These are phyloP conservation scores for Cutaneotrichosporon mucoides DNA, from an alignment of 1,284 basidiomycete species.

Conservation along the genomic window DNA sequence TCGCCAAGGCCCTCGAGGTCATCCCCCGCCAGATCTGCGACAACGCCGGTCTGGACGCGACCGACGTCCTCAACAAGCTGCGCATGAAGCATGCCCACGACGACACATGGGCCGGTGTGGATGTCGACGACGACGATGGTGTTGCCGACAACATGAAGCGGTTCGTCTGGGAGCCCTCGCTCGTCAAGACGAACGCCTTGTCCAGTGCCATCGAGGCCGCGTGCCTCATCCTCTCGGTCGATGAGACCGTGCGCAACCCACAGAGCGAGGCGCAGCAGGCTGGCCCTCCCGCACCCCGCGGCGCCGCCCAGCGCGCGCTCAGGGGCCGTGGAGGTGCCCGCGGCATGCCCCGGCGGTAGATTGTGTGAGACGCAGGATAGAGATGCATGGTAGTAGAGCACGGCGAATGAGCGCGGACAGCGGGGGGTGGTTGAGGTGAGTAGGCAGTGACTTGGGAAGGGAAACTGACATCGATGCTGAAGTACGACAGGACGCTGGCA, in stretches of 20 bases:
- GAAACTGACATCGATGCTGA: too few relatives aligned
- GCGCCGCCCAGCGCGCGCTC: conserved; percentile 73
- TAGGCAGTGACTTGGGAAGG: too few relatives aligned
- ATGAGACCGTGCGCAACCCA: conserved; percentile 90
- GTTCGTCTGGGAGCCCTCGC: conserved; percentile 96
- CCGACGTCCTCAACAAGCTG: conserved; percentile 94
- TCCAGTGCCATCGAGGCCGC: conserved; percentile 94
- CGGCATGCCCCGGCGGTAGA: conserved; percentile 15
- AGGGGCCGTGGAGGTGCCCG: conserved; percentile 57
- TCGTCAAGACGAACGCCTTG: conserved; percentile 94
- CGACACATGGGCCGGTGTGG: conserved; percentile 84
- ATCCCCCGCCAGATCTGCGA: conserved; percentile 98
- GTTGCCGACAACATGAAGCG: conserved; percentile 94
- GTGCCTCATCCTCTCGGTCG: conserved; percentile 88
- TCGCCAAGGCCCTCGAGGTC: conserved; percentile 94
- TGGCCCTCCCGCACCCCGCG: conserved; percentile 78
- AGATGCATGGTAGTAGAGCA: conserved; percentile 6
- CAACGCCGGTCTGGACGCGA: conserved; percentile 97
- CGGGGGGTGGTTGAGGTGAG: too few relatives aligned
- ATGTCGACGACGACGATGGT: conserved; percentile 88
- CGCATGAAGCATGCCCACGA: conserved; percentile 93
- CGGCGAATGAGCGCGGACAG: too few relatives aligned
- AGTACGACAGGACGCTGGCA: too few relatives aligned
- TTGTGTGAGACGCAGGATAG: background rate
- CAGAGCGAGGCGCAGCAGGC: conserved; percentile 67